Evolutionary conservation across 805 yeast species (phyloP), one percentile per base, ranked within the genome.

Genomic region (Cyberlindnera xishuangbannaensis): DNA sequence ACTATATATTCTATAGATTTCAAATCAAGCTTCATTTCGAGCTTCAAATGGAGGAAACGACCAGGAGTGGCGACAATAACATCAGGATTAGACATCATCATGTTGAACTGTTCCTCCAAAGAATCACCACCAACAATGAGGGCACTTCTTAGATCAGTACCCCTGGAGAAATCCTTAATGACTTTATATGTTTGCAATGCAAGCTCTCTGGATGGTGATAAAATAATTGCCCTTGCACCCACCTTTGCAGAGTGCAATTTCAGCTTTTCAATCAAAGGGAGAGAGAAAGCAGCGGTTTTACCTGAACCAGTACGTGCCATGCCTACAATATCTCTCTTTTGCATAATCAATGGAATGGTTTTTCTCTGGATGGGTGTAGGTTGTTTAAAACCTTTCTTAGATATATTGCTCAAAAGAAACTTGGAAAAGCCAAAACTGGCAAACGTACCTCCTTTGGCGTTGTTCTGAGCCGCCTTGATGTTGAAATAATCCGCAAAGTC

Each of bases 221-320:
- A 59, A 36, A 92, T 78, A 22, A 92, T 67, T 0, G 95, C 95
- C 46, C 98, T 71, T 2, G 79, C 79, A 42, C 98, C 98, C 27
- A 83, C 81, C 53, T 77, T 83, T 19, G 95, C 87, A 27, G 83
- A 75, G 55, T 90, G 97, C 2, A 76, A 59, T 56, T 84, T 85
- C 47, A 90, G 67, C 53, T 74, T 79, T 49, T 92, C 97, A 44
- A 92, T 69, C 65, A 92, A 69, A 4, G 99, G 99, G 34, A 92
- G 62, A 15, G 85, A 73, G 56, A 92, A 92, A 1, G 98, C 97
- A 7, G 98, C 98, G 1, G 99, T 92, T 56, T 92, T 92, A 69
- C 99, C 99, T 17, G 95, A 84, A 51, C 99, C 99, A 0, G 99
- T 92, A 53, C 99, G 73, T 12, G 99, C 99, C 99, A 92, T 92